Base-by-base conservation (phyloP, 768 basidiomycete genomes). In the Tylopilus cervinicoccineus region DNA sequence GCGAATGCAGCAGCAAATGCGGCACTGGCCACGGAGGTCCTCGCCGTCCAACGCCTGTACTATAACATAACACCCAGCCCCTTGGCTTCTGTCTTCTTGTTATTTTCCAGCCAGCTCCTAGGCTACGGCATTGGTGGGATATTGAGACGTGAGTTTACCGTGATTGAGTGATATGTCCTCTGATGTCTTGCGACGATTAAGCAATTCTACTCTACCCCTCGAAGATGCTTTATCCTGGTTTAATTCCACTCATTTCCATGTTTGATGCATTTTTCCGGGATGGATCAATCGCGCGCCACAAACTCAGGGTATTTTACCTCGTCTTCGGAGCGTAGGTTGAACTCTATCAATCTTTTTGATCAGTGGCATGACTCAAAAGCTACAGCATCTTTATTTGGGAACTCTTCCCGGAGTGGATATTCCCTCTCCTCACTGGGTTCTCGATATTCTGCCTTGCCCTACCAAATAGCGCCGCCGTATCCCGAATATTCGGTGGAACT, bases 401-500 rank as follows among this genome's bases (percentile, higher is more conserved):
- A 48, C 33, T 63, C 32, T 49, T 64, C 32, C 62, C 62, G n/a
- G 50, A 60, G 20, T 65, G 61, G 58, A 59, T 65, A 28, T 84
- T 84, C 56, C 84, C 84, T 0, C 69, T 84, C 20, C 54, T 84
- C 27, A 81, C 80, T 4, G 82, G 81, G 23, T 68, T 84, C 36
- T 79, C 77, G 16, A 74, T 83, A 23, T 70, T 84, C 59, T 86
- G 84, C 51, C 72, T 86, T 38, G 73, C 81, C 1, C 69, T 73
- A 38, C 72, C 71, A 36, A 63, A 80, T 17, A 77, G 71, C 47
- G 54, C 77, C 0, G 71, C 72, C 62, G 70, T 82, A 48, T 76
- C 79, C 0, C 72, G 76, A 23, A 67, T 83, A 24, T 82, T 84
- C 56, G 81, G 81, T 46, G 81, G 81, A 33, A 78, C 74, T 34